These are phyloP conservation scores for Daldinia loculata DNA, from an alignment of 495 filamentous ascomycete genomes.

Conservation along the genomic window DNA sequence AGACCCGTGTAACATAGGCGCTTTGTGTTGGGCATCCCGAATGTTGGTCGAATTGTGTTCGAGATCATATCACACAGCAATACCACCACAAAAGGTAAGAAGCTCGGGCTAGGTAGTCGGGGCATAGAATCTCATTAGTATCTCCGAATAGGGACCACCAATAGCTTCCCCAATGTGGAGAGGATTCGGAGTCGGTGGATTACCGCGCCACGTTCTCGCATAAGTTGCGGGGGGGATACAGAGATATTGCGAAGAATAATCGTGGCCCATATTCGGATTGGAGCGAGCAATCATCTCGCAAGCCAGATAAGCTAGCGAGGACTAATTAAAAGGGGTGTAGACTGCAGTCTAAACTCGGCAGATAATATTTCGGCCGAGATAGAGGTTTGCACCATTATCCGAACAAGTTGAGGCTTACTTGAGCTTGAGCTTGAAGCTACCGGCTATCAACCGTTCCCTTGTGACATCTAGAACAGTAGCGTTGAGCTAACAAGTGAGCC, in stretches of 20 bases:
- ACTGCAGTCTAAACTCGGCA: background rate
- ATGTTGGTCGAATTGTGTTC: conserved; percentile 24
- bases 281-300: background rate
- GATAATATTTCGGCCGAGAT: conserved; percentile 2
- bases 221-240: conserved; percentile 18
- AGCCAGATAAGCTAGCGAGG: background rate
- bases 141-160: conserved; percentile 22
- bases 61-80: background rate
- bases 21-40: conserved; percentile 28
- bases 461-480: background rate
- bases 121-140: conserved; percentile 15
- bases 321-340: background rate
- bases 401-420: background rate
- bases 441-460: background rate
- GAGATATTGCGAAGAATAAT: conserved; percentile 2
- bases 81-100: conserved; percentile 12
- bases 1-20: background rate
- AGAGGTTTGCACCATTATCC: too few relatives aligned
- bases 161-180: conserved; percentile 16
- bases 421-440: background rate
- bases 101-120: background rate
- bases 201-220: conserved; percentile 21
- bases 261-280: background rate
- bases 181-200: conserved; percentile 13
- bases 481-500: background rate